These are phyloP conservation scores for Neostapfia colusana DNA, from an alignment of 176 grass and related monocot genomes.

Conservation along the genomic window DNA sequence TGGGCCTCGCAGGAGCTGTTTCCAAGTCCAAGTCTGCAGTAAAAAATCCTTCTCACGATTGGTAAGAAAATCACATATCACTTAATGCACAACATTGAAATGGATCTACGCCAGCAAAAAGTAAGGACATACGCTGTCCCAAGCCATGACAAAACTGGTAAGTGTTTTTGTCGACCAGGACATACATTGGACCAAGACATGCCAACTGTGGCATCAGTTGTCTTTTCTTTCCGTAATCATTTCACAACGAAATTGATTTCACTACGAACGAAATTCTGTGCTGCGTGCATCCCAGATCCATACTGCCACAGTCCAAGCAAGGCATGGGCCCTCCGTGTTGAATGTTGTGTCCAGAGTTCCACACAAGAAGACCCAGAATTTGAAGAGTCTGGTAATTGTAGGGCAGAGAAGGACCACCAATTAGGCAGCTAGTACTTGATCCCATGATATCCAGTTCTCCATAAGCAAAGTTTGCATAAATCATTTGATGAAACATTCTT, in stretches of 20 bases:
- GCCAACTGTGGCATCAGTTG: background rate
- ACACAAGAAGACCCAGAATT: constrained; percentile 9
- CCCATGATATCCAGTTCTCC: background rate
- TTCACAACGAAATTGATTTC: background rate
- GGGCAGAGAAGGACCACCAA: background rate
- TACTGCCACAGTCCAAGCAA: background rate
- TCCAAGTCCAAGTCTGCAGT: background rate
- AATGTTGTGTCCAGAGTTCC: background rate
- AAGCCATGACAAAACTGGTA: background rate
- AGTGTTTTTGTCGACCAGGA: constrained; percentile 8
- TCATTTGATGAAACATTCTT: background rate
- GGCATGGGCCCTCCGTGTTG: too few species aligned
- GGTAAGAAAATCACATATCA: constrained; percentile 17
- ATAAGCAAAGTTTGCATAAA: constrained; percentile 5
- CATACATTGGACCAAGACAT: background rate
- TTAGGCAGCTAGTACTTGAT: constrained; percentile 1
- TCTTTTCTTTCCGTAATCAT: background rate
- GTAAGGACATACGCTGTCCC: background rate
- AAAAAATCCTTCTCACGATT: background rate
- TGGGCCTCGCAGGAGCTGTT: background rate
- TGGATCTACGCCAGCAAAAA: constrained; percentile 1
- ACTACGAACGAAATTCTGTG: background rate
- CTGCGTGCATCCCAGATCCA: background rate
- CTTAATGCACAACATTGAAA: background rate
- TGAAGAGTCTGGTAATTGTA: constrained; percentile 22